A percentile compares a stretch with the other conserved stretches of the same genome.
These are phyloP conservation scores for Orychophragmus violaceus DNA, from an alignment of 345 rosid genomes.

Conservation along the genomic window DNA sequence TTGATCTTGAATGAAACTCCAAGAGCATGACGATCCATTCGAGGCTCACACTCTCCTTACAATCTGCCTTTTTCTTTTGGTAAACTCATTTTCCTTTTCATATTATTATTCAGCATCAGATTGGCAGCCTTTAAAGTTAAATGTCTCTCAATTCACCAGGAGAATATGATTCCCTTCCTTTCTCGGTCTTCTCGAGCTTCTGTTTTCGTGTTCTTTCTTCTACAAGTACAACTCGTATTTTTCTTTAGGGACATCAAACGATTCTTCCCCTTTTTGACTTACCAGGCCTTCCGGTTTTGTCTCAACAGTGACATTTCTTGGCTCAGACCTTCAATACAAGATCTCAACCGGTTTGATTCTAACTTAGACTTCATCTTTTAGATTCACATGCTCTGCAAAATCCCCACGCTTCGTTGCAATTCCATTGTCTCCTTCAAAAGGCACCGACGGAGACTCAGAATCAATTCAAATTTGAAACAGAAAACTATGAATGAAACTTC, in stretches of 20 bases:
- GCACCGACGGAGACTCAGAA: constrained; percentile 9
- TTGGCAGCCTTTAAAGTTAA: constrained; percentile 28
- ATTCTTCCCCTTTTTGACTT: constrained; percentile 44
- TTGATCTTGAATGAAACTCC: constrained; percentile 92
- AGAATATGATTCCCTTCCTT: constrained; percentile 44
- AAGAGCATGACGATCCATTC: constrained; percentile 89
- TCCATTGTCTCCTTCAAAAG: constrained; percentile 37
- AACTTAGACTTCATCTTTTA: constrained; percentile 40
- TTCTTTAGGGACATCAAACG: constrained; percentile 35
- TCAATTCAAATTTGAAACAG: not conserved
- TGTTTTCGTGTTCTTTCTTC: constrained; percentile 36
- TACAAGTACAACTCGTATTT: constrained; percentile 28
- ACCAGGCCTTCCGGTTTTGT: constrained; percentile 48
- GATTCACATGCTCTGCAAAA: constrained; percentile 58
- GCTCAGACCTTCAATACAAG: constrained; percentile 56
- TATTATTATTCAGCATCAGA: constrained; percentile 42
- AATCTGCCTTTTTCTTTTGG: not conserved
- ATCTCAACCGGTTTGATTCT: constrained; percentile 63
- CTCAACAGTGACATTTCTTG: constrained; percentile 53
- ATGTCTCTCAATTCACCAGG: constrained; percentile 46
- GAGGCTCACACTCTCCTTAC: constrained; percentile 23
- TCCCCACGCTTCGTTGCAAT: constrained; percentile 48
- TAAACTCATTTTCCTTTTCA: constrained; percentile 22
- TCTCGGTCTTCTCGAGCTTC: constrained; percentile 26
- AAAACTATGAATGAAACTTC: not conserved